A percentile compares a stretch with the other conserved stretches of the same genome.
These are phyloP conservation scores for Anthracocystis setariae DNA, from an alignment of 1,284 basidiomycete genomes.

Conservation along the genomic window DNA sequence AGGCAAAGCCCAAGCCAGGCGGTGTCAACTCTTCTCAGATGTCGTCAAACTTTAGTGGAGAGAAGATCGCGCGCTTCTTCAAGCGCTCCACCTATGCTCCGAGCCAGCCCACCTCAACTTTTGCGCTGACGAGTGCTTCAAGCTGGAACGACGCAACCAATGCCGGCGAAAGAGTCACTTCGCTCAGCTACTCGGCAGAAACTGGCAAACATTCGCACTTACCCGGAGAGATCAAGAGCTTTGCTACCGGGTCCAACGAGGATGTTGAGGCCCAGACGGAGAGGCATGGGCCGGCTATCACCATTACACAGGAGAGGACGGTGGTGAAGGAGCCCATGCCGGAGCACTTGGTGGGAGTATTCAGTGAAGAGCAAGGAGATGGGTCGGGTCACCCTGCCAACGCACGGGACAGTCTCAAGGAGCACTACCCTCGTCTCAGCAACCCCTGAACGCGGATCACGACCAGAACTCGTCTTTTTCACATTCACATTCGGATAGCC, in stretches of 20 bases:
- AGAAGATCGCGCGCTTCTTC: conserved; percentile 39
- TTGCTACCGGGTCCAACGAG: conserved; percentile 15
- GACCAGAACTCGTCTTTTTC: too few species aligned
- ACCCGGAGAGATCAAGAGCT: conserved; percentile 26
- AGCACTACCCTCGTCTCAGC: conserved; percentile 28
- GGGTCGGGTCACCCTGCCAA: conserved; percentile 3
- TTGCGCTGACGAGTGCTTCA: conserved; percentile 4
- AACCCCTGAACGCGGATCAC: conserved; percentile 20
- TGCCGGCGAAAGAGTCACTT: conserved; percentile 1
- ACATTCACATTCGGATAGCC: too few species aligned
- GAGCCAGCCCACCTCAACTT: conserved; percentile 13
- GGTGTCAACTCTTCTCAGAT: conserved; percentile 29
- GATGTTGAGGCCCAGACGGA: conserved; percentile 23
- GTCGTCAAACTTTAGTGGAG: conserved; percentile 14
- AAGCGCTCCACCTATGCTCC: conserved; percentile 7
- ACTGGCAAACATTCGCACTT: conserved; percentile 16
- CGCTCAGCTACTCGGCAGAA: conserved; percentile 17
- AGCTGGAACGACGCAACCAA: conserved; percentile 6
- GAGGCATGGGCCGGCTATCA: conserved; percentile 7
- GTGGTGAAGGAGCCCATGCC: conserved; percentile 40
- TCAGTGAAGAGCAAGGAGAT: background rate
- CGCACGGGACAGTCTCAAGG: conserved; percentile 5
- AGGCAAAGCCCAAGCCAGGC: conserved; percentile 35
- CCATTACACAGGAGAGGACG: conserved; percentile 29
- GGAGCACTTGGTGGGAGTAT: conserved; percentile 23